Base-by-base conservation (phyloP, 2,329 filamentous ascomycete species). In the Epichloe sibirici region DNA sequence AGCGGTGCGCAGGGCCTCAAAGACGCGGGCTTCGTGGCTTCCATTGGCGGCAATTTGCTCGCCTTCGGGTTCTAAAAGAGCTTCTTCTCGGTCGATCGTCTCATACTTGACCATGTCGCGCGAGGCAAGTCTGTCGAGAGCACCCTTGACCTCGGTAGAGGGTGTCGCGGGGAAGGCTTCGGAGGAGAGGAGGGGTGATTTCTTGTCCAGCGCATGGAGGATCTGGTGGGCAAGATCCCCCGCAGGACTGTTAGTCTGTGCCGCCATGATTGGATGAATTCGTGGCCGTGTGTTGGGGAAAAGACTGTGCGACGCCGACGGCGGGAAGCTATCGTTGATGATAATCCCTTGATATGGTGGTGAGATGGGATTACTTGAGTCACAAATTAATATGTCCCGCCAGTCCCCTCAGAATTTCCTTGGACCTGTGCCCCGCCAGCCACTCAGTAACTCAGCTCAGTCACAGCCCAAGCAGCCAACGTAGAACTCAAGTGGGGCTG, bases 41-140 rank as follows among this genome's bases (percentile, higher is more conserved):
- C 87, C 87, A 69, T 88, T 81, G 61, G 77, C 75, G 39, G 81
- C 84, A 63, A 91, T 87, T 59, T 79, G 75, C 65, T 86, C 75
- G 12, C 81, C 88, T 65, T 91, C 87, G 34, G 79, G 71, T 55
- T 94, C 93, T 35, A 97, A 74, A 38, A 83, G 63, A 13, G 85
- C 79, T 63, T 90, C 82, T 66, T 96, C 88, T 50, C 78, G 76
- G 60, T 96, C 90, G 56, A 89, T 77, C 46, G 87, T 85, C 61
- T 94, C 82, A 70, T 95, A 96, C 58, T 78, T 75, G 57, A 97
- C 76, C 89, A 96, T 96, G 49, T 83, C 84, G 61, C 91, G 81
- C 54, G 88, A 93, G 34, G 77, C 78, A 51, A 98, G 79, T 59
- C 90, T 82, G 72, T 97, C 93, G 57, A 97, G 77, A 34, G 89